Evolutionary conservation across 192 early-diverging fungal species (phyloP).

Genomic region (Dissophora ornata): DNA sequence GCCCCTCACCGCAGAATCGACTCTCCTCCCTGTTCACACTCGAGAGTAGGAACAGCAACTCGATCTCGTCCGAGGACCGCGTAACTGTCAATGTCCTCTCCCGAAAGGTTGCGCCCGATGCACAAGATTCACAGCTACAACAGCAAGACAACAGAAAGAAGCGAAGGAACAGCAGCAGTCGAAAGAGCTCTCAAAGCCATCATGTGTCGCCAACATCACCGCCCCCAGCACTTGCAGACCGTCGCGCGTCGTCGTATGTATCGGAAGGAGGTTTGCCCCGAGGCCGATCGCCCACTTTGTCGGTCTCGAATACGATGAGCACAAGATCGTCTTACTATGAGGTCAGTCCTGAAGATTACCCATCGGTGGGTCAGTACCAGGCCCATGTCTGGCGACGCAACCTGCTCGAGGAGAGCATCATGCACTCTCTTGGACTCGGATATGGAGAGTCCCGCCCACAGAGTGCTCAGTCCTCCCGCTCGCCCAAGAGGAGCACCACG

Average conservation of each 20-base stretch:
- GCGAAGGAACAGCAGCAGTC: constrained; percentile 15
- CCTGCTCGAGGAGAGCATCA: constrained; percentile 49
- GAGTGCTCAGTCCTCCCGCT: constrained; percentile 15
- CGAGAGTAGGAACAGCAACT: constrained; percentile 1
- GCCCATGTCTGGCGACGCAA: constrained; percentile 47
- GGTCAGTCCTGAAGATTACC: constrained; percentile 20
- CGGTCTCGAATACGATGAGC: constrained; percentile 30
- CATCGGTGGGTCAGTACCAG: constrained; percentile 22
- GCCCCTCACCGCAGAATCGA: constrained; percentile 3
- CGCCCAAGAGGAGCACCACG: constrained; percentile 9
- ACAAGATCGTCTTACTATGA: constrained; percentile 21
- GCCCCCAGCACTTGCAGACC: constrained; percentile 13
- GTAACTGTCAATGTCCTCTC: background rate
- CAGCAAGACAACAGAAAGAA: constrained; percentile 18
- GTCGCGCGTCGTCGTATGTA: constrained; percentile 17
- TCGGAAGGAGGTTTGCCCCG: constrained; percentile 38
- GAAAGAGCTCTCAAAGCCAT: background rate
- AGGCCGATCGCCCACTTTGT: constrained; percentile 41
- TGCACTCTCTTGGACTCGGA: constrained; percentile 45
- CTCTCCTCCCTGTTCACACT: constrained; percentile 30
- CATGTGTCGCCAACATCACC: background rate
- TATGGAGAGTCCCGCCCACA: constrained; percentile 23
- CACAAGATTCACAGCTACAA: background rate
- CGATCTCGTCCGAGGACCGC: background rate
- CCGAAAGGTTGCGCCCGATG: background rate